Evolutionary conservation across 805 yeast species (phyloP), one percentile per base, ranked within the genome.

Genomic region (Nakazawaea peltata): DNA sequence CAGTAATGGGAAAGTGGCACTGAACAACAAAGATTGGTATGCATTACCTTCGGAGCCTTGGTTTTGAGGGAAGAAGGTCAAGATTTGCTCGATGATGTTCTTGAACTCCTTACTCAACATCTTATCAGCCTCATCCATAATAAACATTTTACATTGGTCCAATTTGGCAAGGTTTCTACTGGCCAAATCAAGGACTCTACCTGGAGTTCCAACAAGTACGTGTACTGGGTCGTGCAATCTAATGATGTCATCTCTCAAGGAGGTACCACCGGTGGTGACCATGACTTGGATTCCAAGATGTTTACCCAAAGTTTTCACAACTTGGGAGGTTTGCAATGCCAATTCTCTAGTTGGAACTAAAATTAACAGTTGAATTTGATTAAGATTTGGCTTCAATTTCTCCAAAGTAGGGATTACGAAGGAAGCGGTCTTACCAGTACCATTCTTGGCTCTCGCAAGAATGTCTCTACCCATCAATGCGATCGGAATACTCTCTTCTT

Each of bases 121-220:
- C 60, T 92, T 92, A 61, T 92, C 98, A 39, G 98, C 98, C 69
- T 92, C 98, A 60, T 92, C 98, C 97, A 92, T 87, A 36, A 94
- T 79, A 56, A 92, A 87, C 57, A 85, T 68, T 30, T 82, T 79
- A 61, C 95, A 85, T 43, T 81, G 82, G 37, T 84, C 77, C 41
- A 92, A 72, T 54, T 90, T 94, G 10, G 95, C 95, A 37, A 90
- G 69, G 36, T 73, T 69, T 66, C 95, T 81, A 22, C 87, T 72
- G 5, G 97, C 96, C 54, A 92, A 74, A 61, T 92, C 98, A 42
- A 92, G 71, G 26, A 92, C 88, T 68, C 98, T 80, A 49, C 98
- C 98, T 2, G 97, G 97, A 23, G 98, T 92, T 45, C 97, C 98
- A 28, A 92, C 98, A 41, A 92, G 65, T 28, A 92, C 75, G 58